phyloP scores from a whole-genome alignment of 768 basidiomycete species.

The Gloeophyllum trabeum region DNA sequence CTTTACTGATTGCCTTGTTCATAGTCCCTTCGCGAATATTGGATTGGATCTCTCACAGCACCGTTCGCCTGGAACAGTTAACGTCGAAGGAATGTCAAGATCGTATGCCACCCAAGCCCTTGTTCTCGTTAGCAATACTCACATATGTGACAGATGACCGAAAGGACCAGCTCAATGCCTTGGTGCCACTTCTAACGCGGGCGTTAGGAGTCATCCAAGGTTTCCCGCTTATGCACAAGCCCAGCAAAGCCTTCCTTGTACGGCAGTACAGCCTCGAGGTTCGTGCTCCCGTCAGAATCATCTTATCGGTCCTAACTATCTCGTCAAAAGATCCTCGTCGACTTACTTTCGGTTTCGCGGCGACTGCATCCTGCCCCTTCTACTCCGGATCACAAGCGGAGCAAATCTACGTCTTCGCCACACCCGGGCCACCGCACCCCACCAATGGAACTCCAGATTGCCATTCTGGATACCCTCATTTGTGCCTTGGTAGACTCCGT shows the following conservation, averaged over 20 bases:
- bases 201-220: conserved; percentile 71
- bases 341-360: conserved; percentile 60
- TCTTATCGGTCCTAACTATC: neutral
- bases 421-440: conserved; percentile 1
- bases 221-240: conserved; percentile 51
- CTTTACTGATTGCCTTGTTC: neutral
- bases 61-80: conserved; percentile 36
- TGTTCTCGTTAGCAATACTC: neutral
- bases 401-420: conserved; percentile 3
- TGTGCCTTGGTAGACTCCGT: conserved; percentile 87
- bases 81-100: conserved; percentile 34
- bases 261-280: conserved; percentile 63
- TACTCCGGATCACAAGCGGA: conserved; percentile 2
- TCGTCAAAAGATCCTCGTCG: conserved; percentile 48
- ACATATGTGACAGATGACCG: conserved; percentile 23
- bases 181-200: conserved; percentile 44
- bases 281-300: conserved; percentile 8
- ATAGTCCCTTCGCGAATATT: conserved; percentile 63
- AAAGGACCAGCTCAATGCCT: conserved; percentile 31
- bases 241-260: conserved; percentile 62
- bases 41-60: conserved; percentile 45
- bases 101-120: conserved; percentile 18
- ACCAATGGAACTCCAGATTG: conserved; percentile 9
- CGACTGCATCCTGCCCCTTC: conserved; percentile 31
- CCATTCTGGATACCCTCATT: conserved; percentile 76